phyloP scores from a whole-genome alignment of 2,329 filamentous ascomycete species.

The Helminthosporium solani region DNA sequence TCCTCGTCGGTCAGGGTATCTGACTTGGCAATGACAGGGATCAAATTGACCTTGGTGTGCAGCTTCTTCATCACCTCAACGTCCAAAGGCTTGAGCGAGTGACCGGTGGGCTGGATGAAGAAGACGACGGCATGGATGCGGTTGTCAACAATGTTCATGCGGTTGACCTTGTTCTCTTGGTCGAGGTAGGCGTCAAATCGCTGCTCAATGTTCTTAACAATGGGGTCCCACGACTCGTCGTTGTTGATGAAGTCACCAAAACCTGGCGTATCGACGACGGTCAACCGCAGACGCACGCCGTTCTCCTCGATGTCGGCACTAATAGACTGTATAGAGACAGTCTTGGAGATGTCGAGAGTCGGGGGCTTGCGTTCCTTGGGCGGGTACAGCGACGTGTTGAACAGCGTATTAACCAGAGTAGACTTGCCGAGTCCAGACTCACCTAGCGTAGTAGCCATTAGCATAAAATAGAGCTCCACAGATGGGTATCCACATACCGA shows the following conservation, averaged over 20 bases:
- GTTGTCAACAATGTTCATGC: slow-evolving; percentile 99
- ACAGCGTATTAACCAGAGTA: slow-evolving; percentile 96
- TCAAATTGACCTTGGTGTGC: slow-evolving; percentile 99
- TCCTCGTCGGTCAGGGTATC: slow-evolving; percentile 98
- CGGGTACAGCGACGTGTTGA: slow-evolving; percentile 98
- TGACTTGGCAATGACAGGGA: slow-evolving; percentile 97
- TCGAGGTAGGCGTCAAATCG: slow-evolving; percentile 97
- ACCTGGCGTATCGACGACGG: slow-evolving; percentile 94
- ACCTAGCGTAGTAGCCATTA: slow-evolving; percentile 70
- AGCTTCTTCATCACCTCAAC: slow-evolving; percentile 99
- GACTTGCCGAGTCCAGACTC: slow-evolving; percentile 99
- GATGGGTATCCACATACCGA: slow-evolving; percentile 68
- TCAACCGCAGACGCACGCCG: slow-evolving; percentile 91
- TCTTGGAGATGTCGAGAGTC: slow-evolving; percentile 95
- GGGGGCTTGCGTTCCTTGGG: slow-evolving; percentile 98
- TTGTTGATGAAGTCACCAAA: slow-evolving; percentile 99
- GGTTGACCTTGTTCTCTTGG: slow-evolving; percentile 99
- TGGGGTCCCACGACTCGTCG: slow-evolving; percentile 98
- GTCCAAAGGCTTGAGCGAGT: slow-evolving; percentile 96
- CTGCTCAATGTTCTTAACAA: slow-evolving; percentile 99
- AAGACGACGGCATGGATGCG: slow-evolving; percentile 98
- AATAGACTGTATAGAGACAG: slow-evolving; percentile 56
- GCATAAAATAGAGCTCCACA: not conserved
- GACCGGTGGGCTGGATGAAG: slow-evolving; percentile 98
- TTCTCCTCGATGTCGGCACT: slow-evolving; percentile 85